phyloP scores from a whole-genome alignment of 495 filamentous ascomycete species.

The Cryomyces antarcticus region DNA sequence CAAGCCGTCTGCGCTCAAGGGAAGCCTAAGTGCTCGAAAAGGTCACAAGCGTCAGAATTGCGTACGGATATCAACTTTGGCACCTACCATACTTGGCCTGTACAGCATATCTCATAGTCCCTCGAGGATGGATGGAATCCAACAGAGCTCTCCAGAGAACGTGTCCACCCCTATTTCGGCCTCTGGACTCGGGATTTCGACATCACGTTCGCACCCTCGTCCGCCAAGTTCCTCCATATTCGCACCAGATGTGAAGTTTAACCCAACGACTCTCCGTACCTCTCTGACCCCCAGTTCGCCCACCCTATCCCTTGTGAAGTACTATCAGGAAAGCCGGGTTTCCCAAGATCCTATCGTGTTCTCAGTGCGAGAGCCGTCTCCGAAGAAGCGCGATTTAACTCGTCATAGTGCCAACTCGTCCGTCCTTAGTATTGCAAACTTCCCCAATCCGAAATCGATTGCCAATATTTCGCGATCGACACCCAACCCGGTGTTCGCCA shows the following conservation, averaged over 20 bases:
- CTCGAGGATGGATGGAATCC: constrained; percentile 11
- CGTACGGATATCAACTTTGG: constrained; percentile 11
- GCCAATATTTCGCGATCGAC: neutral
- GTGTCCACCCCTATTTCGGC: constrained; percentile 1
- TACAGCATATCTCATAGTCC: constrained; percentile 13
- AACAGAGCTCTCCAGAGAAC: constrained; percentile 9
- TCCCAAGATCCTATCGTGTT: neutral
- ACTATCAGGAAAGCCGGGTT: neutral
- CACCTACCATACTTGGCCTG: constrained; percentile 16
- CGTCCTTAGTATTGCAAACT: constrained; percentile 10
- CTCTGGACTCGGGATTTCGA: constrained; percentile 4
- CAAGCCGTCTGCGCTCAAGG: constrained; percentile 13
- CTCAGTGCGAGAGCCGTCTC: neutral
- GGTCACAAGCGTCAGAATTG: constrained; percentile 12
- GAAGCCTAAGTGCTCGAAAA: constrained; percentile 9
- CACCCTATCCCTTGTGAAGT: constrained; percentile 7
- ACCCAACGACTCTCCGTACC: constrained; percentile 9
- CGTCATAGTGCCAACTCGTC: constrained; percentile 6
- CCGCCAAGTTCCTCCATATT: constrained; percentile 10
- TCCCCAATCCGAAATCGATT: constrained; percentile 13
- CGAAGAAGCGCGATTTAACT: neutral
- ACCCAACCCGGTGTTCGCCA: constrained; percentile 9
- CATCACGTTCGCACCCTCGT: constrained; percentile 5
- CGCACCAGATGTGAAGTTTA: constrained; percentile 9
- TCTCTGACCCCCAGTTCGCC: constrained; percentile 14